Conservation (phyloP, 1,139 yeast species). For the Yamadazyma dendronema region DNA sequence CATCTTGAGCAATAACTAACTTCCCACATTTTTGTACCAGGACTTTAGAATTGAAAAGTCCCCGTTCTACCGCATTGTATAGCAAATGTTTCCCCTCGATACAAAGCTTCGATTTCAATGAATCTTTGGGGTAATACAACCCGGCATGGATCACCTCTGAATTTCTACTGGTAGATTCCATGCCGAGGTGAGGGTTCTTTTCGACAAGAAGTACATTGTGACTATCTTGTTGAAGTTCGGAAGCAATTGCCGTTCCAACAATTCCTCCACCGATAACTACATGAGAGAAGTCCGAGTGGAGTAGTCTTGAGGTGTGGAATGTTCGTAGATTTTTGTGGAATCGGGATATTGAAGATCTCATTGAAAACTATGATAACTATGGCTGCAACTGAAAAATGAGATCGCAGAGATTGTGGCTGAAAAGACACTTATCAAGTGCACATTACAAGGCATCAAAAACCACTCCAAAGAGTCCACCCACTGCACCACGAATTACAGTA, state of each 20-base stretch:
- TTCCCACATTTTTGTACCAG: constrained; percentile 70
- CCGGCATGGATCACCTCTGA: constrained; percentile 96
- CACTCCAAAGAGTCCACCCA: no score
- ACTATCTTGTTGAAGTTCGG: constrained; percentile 51
- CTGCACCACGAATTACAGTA: no score
- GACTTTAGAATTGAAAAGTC: constrained; percentile 41
- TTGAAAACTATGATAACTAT: not conserved
- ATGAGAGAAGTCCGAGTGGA: constrained; percentile 63
- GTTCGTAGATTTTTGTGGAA: constrained; percentile 2
- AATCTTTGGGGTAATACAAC: constrained; percentile 68
- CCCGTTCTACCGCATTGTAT: constrained; percentile 47
- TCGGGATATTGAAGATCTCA: not conserved
- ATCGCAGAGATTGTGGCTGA: no score
- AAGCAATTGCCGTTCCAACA: constrained; percentile 80
- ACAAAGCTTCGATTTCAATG: constrained; percentile 69
- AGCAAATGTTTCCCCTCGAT: constrained; percentile 70
- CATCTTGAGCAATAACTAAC: constrained; percentile 84
- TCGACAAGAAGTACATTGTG: constrained; percentile 65
- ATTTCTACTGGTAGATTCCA: constrained; percentile 82
- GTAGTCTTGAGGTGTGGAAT: constrained; percentile 4
- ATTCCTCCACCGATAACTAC: constrained; percentile 86
- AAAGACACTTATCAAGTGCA: no score
- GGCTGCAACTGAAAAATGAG: no score
- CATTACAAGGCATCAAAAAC: no score
- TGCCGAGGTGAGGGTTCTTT: constrained; percentile 61